These are phyloP conservation scores for Chaetomium sp. DNA, from an alignment of 2,329 filamentous ascomycete species.

Conservation along the genomic window DNA sequence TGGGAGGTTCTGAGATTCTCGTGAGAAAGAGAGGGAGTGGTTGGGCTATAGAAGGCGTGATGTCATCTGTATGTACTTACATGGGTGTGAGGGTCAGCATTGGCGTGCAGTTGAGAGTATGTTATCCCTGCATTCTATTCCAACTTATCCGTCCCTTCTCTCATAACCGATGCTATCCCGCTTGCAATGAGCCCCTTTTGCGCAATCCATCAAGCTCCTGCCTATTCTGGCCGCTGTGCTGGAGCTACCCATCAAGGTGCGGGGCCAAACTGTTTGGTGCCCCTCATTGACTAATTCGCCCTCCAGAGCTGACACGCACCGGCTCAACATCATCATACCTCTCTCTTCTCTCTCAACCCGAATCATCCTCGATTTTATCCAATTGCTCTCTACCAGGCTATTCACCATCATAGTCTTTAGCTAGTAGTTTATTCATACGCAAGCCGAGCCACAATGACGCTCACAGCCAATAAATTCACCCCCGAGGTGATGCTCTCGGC, in stretches of 20 bases:
- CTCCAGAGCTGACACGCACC: neutral
- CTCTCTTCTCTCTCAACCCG: neutral
- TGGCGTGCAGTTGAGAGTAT: neutral
- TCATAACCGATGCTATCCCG: neutral
- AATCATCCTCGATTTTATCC: neutral
- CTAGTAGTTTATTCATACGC: neutral
- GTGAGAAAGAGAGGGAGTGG: too few relatives aligned
- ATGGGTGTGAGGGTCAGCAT: too few relatives aligned
- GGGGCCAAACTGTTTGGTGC: constrained; percentile 9
- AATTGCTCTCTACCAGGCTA: neutral
- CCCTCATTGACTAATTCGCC: neutral
- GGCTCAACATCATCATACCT: neutral
- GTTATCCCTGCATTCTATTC: neutral
- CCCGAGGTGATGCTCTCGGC: constrained; percentile 76
- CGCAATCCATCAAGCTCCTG: constrained; percentile 2
- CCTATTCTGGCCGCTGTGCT: constrained; percentile 3
- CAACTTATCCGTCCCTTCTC: neutral
- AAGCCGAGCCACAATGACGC: constrained; percentile 58
- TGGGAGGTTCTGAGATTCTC: neutral
- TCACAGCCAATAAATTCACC: constrained; percentile 70
- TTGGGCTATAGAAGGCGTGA: neutral
- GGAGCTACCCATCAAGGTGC: neutral
- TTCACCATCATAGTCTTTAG: neutral
- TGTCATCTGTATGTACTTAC: neutral
- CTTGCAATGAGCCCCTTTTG: neutral